Conservation (phyloP, 495 filamentous ascomycete species). For the Aspergillus biplanus region DNA sequence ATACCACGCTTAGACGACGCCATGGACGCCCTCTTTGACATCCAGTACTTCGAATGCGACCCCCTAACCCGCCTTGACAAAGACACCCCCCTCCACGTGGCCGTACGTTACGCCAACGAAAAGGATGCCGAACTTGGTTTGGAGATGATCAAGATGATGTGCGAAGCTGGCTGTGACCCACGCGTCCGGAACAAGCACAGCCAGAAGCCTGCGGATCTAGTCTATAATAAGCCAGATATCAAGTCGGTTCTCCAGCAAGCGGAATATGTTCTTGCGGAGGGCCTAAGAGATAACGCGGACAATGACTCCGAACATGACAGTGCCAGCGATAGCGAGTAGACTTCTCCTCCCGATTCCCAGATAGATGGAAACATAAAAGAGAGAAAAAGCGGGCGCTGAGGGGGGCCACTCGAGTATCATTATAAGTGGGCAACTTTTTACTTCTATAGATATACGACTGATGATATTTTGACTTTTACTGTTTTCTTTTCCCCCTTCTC, state of each 20-base stretch:
- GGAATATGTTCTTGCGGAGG: constrained; percentile 66
- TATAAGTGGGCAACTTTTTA: neutral
- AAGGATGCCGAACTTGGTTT: constrained; percentile 66
- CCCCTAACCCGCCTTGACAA: constrained; percentile 76
- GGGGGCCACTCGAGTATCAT: neutral
- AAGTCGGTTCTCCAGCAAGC: constrained; percentile 70
- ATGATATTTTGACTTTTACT: neutral
- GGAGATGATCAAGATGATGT: constrained; percentile 82
- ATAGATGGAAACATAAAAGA: neutral
- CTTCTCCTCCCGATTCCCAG: too few relatives aligned
- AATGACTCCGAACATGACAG: constrained; percentile 39
- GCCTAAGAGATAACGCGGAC: constrained; percentile 37
- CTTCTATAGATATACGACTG: constrained; percentile 20
- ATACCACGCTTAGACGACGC: constrained; percentile 69
- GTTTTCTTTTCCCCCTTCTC: neutral
- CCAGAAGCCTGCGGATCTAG: constrained; percentile 47
- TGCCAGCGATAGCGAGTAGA: constrained; percentile 49
- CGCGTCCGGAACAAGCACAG: constrained; percentile 52
- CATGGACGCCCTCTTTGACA: constrained; percentile 91
- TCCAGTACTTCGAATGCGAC: constrained; percentile 93
- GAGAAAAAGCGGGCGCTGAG: neutral
- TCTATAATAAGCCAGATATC: constrained; percentile 65
- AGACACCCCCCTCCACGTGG: constrained; percentile 89
- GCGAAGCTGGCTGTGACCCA: constrained; percentile 88
- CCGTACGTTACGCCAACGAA: constrained; percentile 80